Evolutionary conservation across 2,329 filamentous ascomycete genomes (phyloP).

Genomic region (Ophiostoma sp.): DNA sequence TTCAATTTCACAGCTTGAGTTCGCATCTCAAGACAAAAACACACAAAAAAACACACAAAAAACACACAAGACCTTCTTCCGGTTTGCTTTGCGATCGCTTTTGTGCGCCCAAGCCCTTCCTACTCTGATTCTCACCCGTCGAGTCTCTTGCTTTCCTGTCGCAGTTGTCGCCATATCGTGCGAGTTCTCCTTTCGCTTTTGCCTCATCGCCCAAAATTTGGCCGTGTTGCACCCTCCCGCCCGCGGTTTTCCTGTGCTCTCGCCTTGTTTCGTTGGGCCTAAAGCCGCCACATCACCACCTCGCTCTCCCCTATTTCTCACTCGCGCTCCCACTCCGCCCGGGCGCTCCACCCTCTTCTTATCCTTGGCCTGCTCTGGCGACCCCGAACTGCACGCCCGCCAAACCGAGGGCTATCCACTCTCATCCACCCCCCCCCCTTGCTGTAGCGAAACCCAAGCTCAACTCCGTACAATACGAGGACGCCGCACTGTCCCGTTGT

Average conservation of each 20-base stretch:
- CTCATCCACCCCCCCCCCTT: constrained; percentile 4
- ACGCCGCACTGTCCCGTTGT: constrained; percentile 18
- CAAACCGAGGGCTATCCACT: constrained; percentile 22
- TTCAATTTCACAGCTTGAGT: not conserved
- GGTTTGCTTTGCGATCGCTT: not conserved
- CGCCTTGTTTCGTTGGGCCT: constrained; percentile 29
- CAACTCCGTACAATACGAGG: constrained; percentile 20
- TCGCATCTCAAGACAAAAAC: not conserved
- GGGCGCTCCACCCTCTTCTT: constrained; percentile 2
- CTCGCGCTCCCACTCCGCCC: not conserved
- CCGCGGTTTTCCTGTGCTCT: constrained; percentile 12
- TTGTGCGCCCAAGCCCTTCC: not conserved
- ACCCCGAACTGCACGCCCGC: constrained; percentile 14
- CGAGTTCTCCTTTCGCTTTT: constrained; percentile 14
- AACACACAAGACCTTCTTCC: not conserved
- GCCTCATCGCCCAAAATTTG: constrained; percentile 10
- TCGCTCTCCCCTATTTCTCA: constrained; percentile 1
- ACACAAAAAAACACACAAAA: not conserved
- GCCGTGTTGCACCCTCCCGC: constrained; percentile 18
- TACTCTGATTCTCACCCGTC: not conserved
- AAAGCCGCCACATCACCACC: constrained; percentile 32
- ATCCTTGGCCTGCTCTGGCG: constrained; percentile 16
- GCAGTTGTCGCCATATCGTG: constrained; percentile 17
- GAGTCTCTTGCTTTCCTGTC: constrained; percentile 20
- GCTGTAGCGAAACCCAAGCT: constrained; percentile 9